Conservation (phyloP, 768 basidiomycete genomes). For the Scleroderma bovista region DNA sequence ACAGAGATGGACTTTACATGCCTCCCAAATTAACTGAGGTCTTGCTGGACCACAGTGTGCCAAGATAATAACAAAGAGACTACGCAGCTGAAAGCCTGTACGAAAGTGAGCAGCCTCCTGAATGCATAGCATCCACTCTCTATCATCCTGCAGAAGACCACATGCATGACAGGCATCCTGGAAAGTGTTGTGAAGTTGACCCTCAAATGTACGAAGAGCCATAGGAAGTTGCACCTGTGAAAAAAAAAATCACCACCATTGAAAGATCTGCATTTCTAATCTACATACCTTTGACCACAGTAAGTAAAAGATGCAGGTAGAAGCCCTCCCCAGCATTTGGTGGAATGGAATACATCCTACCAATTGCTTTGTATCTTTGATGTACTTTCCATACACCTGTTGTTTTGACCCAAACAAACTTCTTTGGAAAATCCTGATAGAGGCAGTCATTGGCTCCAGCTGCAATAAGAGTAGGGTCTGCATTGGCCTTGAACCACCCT, state of each 20-base stretch:
- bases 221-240: neutral
- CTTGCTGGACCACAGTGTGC: slow-evolving; percentile 26
- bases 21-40: slow-evolving; percentile 33
- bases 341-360: slow-evolving; percentile 27
- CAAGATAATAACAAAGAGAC: slow-evolving; percentile 40
- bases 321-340: slow-evolving; percentile 32
- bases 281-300: slow-evolving; percentile 28
- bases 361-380: too few species aligned
- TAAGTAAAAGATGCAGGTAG: slow-evolving; percentile 36
- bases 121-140: slow-evolving; percentile 41
- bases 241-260: too few species aligned
- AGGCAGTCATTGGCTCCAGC: too few species aligned
- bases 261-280: neutral
- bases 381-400: too few species aligned
- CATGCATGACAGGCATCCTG: slow-evolving; percentile 34
- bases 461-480: too few species aligned
- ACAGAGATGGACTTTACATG: slow-evolving; percentile 30
- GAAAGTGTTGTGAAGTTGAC: slow-evolving; percentile 25
- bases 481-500: slow-evolving; percentile 29
- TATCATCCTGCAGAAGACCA: slow-evolving; percentile 43
- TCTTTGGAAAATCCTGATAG: too few species aligned
- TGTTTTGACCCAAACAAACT: too few species aligned
- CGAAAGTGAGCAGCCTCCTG: slow-evolving; percentile 35
- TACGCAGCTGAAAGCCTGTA: slow-evolving; percentile 29
- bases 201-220: slow-evolving; percentile 22